Evolutionary conservation across 495 filamentous ascomycete species (phyloP), one percentile per base, ranked within the genome.

Genomic region (Penicillium arizonense): DNA sequence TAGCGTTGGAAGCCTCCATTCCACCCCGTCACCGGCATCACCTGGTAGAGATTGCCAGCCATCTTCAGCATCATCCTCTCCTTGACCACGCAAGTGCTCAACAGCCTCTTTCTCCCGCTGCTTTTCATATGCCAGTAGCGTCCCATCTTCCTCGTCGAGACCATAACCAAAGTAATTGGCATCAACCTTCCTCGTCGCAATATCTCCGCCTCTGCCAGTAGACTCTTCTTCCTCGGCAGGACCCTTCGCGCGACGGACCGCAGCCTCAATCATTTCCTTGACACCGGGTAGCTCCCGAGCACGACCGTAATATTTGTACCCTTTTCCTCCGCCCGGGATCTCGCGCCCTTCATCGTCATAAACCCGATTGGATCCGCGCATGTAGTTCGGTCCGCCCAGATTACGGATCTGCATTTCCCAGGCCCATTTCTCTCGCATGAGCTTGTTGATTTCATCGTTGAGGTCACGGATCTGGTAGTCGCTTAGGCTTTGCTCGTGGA

Each of bases 381-480:
- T 97, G 69, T 97, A 98, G 72, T 97, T 97, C 36, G 95, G 95
- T 12, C 94, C 94, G 40, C 95, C 95, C 30, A 97, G 70, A 58
- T 92, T 91, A 38, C 91, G 82, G 50, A 98, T 96, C 71, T 96
- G 94, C 67, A 91, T 83, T 74, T 98, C 94, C 94, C 94, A 98
- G 80, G 94, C 89, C 76, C 91, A 88, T 71, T 98, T 98, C 79
- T 98, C 94, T 46, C 91, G 86, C 89, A 98, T 96, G 44, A 95
- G 82, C 73, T 96, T 96, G 76, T 98, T 98, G 79, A 98, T 96
- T 74, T 98, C 95, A 71, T 98, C 94, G 72, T 98, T 98, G 58
- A 98, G 78, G 70, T 98, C 94, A 52, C 94, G 87, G 72, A 98
- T 92, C 76, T 97, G 94, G 76, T 86, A 97, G 77, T 98, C 94